Evolutionary conservation across 2,329 filamentous ascomycete genomes (phyloP), one percentile per base, ranked within the genome.

Genomic region (Amauroascus niger): DNA sequence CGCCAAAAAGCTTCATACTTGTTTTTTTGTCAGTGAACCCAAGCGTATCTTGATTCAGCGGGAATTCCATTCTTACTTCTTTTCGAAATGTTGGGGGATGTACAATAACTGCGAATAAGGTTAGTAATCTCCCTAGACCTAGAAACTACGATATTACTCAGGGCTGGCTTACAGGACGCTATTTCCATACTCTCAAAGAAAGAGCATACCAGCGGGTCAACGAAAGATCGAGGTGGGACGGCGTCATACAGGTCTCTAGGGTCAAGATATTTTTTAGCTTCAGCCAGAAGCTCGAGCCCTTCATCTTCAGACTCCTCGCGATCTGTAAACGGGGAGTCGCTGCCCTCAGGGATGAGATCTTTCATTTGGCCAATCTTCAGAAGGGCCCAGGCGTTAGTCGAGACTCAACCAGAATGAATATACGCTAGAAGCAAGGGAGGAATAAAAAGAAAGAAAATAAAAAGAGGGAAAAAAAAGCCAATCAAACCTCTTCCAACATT

Each of bases 401-500:
- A 14, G 18, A n/a, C n/a, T n/a, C n/a, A n/a, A n/a, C n/a, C n/a
- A n/a, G n/a, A n/a, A n/a, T n/a, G n/a, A n/a, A n/a, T n/a, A n/a
- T n/a, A n/a, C n/a, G n/a, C n/a, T n/a, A n/a, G n/a, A n/a, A n/a
- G n/a, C n/a, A n/a, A n/a, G n/a, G n/a, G n/a, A n/a, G n/a, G n/a
- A n/a, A n/a, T n/a, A n/a, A n/a, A n/a, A n/a, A n/a, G n/a, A n/a
- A n/a, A n/a, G n/a, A n/a, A 14, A 26, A 43, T 8, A 7, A 40
- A 52, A 54, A 57, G 32, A 57, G 55, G n/a, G 61, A 53, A 55
- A 60, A 50, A 28, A 62, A 59, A 52, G 60, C 61, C 46, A 57
- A 37, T 55, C 64, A 55, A 43, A 67, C 64, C 52, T 61, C 60
- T 51, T 55, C 56, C 55, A 67, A 58, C 56, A 67, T 61, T 13